phyloP scores from a whole-genome alignment of 768 basidiomycete genomes.

The Coprinopsis cinerea region DNA sequence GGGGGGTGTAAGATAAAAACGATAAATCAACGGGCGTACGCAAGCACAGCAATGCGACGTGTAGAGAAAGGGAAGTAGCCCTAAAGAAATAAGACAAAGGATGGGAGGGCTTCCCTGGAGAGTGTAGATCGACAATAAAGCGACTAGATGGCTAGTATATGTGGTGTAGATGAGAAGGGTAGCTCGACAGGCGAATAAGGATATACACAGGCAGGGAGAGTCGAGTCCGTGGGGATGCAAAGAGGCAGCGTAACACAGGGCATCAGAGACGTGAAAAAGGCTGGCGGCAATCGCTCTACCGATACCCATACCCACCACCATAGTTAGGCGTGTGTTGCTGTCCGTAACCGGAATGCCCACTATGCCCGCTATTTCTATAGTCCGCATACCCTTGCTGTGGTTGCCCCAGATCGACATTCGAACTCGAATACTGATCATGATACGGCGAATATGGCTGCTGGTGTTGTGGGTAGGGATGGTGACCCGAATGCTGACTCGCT shows the following conservation, averaged over 20 bases:
- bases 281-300: too few species aligned
- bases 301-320: not conserved
- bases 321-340: too few species aligned
- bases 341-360: not conserved
- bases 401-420: not conserved
- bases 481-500: constrained; percentile 1
- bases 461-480: not conserved
- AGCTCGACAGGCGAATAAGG: not conserved
- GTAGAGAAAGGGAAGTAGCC: too few species aligned
- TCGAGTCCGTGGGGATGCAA: not conserved
- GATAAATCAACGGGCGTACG: not conserved
- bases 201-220: not conserved
- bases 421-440: not conserved
- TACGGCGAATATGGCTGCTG: not conserved
- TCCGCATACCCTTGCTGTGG: constrained; percentile 1
- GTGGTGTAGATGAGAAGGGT: not conserved
- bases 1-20: not conserved
- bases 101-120: too few species aligned
- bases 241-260: not conserved
- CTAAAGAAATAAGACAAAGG: too few species aligned
- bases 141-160: too few species aligned
- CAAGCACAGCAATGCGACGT: not conserved
- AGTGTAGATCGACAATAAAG: too few species aligned
- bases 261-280: too few species aligned
- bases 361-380: not conserved